A percentile compares a stretch with the other conserved stretches of the same genome.
These are phyloP conservation scores for Fraxinus xanthoxyloides DNA, from an alignment of 305 asterid species.

Conservation along the genomic window DNA sequence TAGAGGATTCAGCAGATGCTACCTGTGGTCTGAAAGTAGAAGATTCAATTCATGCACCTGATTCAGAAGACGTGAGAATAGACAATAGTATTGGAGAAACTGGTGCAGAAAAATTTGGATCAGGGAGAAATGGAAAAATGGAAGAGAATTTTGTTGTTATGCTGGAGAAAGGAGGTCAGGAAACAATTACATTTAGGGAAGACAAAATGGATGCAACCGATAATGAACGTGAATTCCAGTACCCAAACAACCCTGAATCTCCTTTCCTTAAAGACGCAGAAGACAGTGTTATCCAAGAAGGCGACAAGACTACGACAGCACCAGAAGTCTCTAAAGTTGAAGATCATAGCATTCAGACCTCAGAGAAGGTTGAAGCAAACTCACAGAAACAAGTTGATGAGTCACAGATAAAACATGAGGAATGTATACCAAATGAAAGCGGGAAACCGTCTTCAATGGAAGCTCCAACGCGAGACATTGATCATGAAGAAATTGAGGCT, in stretches of 20 bases:
- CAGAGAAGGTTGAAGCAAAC: constrained; percentile 23
- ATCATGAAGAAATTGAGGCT: constrained; percentile 18
- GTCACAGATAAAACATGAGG: constrained; percentile 24
- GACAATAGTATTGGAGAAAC: not conserved
- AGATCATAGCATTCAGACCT: constrained; percentile 6
- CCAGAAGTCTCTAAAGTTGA: constrained; percentile 18
- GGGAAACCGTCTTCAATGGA: constrained; percentile 21
- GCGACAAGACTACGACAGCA: constrained; percentile 5
- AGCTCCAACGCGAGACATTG: constrained; percentile 20
- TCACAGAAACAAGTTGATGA: constrained; percentile 25
- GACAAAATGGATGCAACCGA: not conserved
- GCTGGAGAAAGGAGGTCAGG: constrained; percentile 8
- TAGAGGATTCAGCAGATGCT: not conserved
- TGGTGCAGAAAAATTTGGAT: not conserved
- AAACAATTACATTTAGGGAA: constrained; percentile 2
- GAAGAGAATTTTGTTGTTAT: not conserved
- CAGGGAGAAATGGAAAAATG: not conserved
- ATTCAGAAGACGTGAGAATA: constrained; percentile 7
- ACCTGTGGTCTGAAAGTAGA: constrained; percentile 1
- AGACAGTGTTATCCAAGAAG: constrained; percentile 1
- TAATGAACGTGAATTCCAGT: not conserved
- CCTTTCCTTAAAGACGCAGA: constrained; percentile 18
- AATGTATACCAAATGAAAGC: constrained; percentile 23
- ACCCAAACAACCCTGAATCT: not conserved
- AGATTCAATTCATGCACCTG: not conserved